phyloP scores from a whole-genome alignment of 1,139 yeast genomes.

The Lodderomyces theae region DNA sequence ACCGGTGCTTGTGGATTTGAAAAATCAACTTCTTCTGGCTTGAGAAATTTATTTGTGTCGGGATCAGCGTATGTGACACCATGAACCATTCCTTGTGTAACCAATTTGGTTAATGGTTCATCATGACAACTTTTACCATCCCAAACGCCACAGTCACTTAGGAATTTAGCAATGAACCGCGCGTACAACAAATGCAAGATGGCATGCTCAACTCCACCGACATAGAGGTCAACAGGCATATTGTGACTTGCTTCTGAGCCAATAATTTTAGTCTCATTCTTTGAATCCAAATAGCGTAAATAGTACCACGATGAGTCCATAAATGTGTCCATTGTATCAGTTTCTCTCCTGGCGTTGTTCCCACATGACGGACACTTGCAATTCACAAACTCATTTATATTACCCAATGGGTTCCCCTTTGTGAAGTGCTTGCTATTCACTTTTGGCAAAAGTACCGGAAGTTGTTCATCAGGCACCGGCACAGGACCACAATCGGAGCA shows the following conservation, averaged over 20 bases:
- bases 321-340: slow-evolving; percentile 98
- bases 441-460: slow-evolving; percentile 79
- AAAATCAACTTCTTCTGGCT: slow-evolving; percentile 63
- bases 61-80: slow-evolving; percentile 83
- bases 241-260: slow-evolving; percentile 46
- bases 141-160: slow-evolving; percentile 58
- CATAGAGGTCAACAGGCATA: slow-evolving; percentile 85
- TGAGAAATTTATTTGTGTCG: slow-evolving; percentile 65
- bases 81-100: slow-evolving; percentile 98
- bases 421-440: slow-evolving; percentile 40
- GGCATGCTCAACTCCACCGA: slow-evolving; percentile 97
- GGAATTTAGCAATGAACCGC: slow-evolving; percentile 78
- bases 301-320: slow-evolving; percentile 98
- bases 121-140: slow-evolving; percentile 44
- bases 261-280: slow-evolving; percentile 57
- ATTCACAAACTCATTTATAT: slow-evolving; percentile 66
- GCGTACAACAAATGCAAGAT: slow-evolving; percentile 84
- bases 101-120: slow-evolving; percentile 76
- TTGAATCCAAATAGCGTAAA: slow-evolving; percentile 76
- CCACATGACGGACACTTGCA: slow-evolving; percentile 79
- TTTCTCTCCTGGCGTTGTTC: slow-evolving; percentile 72
- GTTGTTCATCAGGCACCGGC: slow-evolving; percentile 80
- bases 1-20: slow-evolving; percentile 39
- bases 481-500: slow-evolving; percentile 84
- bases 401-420: slow-evolving; percentile 71